These are phyloP conservation scores for Termitomyces sp. DNA, from an alignment of 768 basidiomycete species.

Conservation along the genomic window DNA sequence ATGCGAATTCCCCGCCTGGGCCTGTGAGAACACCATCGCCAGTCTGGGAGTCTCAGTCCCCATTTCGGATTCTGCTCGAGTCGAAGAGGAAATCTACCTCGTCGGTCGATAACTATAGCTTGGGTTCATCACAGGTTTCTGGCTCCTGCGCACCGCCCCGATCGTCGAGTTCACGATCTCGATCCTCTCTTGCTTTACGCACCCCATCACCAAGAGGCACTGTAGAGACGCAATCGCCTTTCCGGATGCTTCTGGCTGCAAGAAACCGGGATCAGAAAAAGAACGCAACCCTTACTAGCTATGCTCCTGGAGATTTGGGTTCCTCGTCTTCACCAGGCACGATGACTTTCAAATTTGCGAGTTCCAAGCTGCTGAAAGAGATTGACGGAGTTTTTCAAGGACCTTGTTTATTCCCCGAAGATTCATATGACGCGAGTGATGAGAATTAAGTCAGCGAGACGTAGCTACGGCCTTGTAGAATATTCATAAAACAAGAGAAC, in stretches of 20 bases:
- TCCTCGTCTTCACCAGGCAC: not conserved
- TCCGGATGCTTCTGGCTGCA: conserved; percentile 6
- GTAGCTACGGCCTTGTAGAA: not conserved
- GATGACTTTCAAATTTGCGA: not conserved
- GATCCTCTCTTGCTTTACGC: not conserved
- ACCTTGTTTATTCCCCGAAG: conserved; percentile 26
- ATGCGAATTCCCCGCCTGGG: not conserved
- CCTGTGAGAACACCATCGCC: not conserved
- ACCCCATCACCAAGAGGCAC: conserved; percentile 1
- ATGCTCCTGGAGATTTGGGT: not conserved
- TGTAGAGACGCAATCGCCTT: conserved; percentile 5
- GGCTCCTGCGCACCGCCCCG: not conserved
- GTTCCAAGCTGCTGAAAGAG: conserved; percentile 16
- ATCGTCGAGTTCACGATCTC: not conserved
- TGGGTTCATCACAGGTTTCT: not conserved
- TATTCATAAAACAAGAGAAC: not conserved
- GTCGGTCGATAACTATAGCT: not conserved
- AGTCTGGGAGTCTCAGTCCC: conserved; percentile 5
- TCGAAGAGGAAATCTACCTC: not conserved
- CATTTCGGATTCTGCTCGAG: conserved; percentile 11
- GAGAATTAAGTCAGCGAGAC: conserved; percentile 5
- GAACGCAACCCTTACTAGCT: not conserved
- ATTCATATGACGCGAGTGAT: conserved; percentile 11
- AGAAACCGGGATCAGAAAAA: conserved; percentile 2
- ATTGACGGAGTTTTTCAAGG: conserved; percentile 27